phyloP scores from a whole-genome alignment of 2,329 filamentous ascomycete genomes.

The Colletotrichum gigasporum region DNA sequence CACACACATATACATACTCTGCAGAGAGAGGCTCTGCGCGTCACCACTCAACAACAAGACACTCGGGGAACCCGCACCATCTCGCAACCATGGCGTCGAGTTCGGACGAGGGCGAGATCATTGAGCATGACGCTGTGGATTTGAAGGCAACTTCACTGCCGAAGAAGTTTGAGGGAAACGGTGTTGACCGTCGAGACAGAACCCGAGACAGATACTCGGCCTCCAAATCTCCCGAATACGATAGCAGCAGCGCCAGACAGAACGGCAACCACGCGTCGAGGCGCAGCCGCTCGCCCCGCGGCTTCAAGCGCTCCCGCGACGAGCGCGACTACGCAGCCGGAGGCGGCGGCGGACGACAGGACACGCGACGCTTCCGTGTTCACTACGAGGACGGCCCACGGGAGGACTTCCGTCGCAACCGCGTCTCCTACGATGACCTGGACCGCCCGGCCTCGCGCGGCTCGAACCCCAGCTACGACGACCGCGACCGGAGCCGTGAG shows the following conservation, averaged over 20 bases:
- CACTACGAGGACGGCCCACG: conserved; percentile 68
- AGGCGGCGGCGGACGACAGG: conserved; percentile 50
- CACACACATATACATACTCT: not conserved
- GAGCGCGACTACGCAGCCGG: conserved; percentile 61
- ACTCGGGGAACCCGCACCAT: not conserved
- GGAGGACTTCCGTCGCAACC: conserved; percentile 57
- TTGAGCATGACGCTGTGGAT: conserved; percentile 72
- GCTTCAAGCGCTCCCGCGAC: conserved; percentile 73
- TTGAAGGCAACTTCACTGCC: conserved; percentile 89
- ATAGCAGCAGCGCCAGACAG: conserved; percentile 53
- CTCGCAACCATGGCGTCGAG: conserved; percentile 53
- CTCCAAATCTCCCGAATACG: conserved; percentile 64
- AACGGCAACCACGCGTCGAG: conserved; percentile 46
- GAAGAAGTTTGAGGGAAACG: conserved; percentile 77
- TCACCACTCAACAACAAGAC: not conserved
- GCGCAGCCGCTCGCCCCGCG: conserved; percentile 60
- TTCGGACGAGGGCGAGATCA: conserved; percentile 89
- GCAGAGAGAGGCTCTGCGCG: no score
- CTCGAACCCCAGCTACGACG: conserved; percentile 57
- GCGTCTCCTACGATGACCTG: conserved; percentile 65
- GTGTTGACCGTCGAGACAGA: conserved; percentile 95
- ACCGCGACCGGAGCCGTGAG: conserved; percentile 53
- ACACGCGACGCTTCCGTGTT: conserved; percentile 68
- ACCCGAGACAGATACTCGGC: conserved; percentile 67
- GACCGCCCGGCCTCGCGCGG: conserved; percentile 58